Conservation (phyloP, 306 rosid species). For the Albizia julibrissin region DNA sequence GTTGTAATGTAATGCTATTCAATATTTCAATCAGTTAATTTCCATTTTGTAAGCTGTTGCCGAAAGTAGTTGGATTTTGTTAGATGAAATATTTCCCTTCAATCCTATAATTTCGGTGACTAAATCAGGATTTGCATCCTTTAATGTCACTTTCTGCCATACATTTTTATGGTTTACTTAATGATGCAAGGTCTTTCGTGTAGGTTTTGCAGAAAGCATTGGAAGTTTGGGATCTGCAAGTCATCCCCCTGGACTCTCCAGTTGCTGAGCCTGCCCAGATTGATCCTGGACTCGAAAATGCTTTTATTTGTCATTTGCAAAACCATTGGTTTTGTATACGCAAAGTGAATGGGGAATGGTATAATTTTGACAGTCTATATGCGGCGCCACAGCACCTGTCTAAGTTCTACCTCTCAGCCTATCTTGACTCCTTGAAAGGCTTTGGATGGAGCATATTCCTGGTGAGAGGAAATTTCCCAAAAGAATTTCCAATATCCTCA, state of each 20-base stretch:
- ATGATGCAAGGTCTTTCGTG: conserved; percentile 34
- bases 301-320: conserved; percentile 91
- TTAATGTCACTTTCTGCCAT: not conserved
- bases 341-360: conserved; percentile 93
- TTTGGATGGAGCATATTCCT: conserved; percentile 98
- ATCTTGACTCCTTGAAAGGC: conserved; percentile 86
- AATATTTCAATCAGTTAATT: not conserved
- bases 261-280: conserved; percentile 95
- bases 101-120: not conserved
- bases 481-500: conserved; percentile 83
- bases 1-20: not conserved
- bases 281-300: conserved; percentile 91
- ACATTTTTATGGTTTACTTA: not conserved
- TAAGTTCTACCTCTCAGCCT: conserved; percentile 95
- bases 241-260: conserved; percentile 93
- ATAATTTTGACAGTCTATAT: conserved; percentile 93
- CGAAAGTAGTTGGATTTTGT: not conserved
- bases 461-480: conserved; percentile 91
- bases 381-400: conserved; percentile 96
- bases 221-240: conserved; percentile 98
- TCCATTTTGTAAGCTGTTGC: not conserved
- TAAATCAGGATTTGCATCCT: conserved; percentile 16
- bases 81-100: conserved; percentile 7
- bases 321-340: conserved; percentile 98
- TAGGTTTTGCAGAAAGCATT: conserved; percentile 96